Conservation (phyloP, 495 filamentous ascomycete species). For the Tuber brumale region DNA sequence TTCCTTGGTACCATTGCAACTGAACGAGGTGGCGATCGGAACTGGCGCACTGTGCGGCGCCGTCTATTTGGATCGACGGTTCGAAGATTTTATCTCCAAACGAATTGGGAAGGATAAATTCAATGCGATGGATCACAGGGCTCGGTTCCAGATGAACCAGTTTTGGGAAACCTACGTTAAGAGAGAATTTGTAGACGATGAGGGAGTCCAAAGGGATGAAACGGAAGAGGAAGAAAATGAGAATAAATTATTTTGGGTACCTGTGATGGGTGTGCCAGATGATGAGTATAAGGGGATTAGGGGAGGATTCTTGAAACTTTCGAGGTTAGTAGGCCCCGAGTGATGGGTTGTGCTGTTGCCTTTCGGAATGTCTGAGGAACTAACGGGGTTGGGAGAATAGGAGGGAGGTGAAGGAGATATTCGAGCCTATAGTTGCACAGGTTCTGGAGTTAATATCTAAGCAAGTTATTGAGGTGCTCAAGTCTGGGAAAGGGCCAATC, state of each 20-base stretch:
- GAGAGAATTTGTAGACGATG: conserved; percentile 65
- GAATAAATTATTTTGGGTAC: conserved; percentile 37
- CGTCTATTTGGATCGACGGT: conserved; percentile 63
- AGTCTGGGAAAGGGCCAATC: conserved; percentile 29
- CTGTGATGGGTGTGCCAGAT: conserved; percentile 55
- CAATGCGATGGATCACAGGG: conserved; percentile 52
- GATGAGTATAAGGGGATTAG: conserved; percentile 57
- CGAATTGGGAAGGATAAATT: conserved; percentile 54
- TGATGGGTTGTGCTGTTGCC: conserved; percentile 7
- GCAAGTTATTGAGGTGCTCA: conserved; percentile 41
- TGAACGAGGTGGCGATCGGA: conserved; percentile 44
- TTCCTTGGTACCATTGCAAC: conserved; percentile 40
- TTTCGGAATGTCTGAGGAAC: background rate
- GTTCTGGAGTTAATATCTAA: conserved; percentile 43
- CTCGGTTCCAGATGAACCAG: conserved; percentile 56
- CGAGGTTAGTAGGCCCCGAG: conserved; percentile 35
- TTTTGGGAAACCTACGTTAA: conserved; percentile 65
- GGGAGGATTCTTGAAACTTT: conserved; percentile 60
- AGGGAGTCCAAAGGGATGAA: conserved; percentile 45
- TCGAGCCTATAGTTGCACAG: conserved; percentile 43
- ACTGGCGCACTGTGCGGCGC: conserved; percentile 62
- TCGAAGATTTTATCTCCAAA: conserved; percentile 59
- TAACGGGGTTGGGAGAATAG: conserved; percentile 17
- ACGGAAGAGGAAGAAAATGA: conserved; percentile 26
- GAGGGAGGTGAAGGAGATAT: conserved; percentile 43